Conservation (phyloP, 495 filamentous ascomycete genomes). For the Cercophora scortea region DNA sequence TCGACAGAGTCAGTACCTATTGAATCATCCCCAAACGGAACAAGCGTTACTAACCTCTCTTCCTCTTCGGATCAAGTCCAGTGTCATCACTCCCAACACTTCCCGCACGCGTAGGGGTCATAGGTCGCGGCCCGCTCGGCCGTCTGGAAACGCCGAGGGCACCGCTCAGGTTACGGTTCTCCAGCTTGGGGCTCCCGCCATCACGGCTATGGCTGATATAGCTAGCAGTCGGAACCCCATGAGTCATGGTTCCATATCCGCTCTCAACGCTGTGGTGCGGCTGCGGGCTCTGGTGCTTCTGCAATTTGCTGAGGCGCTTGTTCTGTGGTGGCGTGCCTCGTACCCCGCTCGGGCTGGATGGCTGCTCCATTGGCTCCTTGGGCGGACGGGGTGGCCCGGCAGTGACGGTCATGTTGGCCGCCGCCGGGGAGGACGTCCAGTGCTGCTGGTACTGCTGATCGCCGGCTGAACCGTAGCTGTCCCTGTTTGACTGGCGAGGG, state of each 20-base stretch:
- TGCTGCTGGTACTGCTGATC: constrained; percentile 26
- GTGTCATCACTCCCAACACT: constrained; percentile 14
- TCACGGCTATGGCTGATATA: constrained; percentile 26
- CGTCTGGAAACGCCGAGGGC: constrained; percentile 34
- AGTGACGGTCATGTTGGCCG: constrained; percentile 13
- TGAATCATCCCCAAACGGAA: neutral
- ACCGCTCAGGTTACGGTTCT: constrained; percentile 40
- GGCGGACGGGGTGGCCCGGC: constrained; percentile 40
- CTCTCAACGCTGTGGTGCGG: constrained; percentile 42
- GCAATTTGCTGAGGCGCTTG: constrained; percentile 33
- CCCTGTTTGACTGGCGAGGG: constrained; percentile 30
- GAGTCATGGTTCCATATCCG: constrained; percentile 40
- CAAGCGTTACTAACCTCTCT: constrained; percentile 36
- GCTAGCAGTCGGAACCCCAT: constrained; percentile 28
- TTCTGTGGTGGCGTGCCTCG: constrained; percentile 17
- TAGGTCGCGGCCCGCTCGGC: constrained; percentile 44
- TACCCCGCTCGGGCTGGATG: constrained; percentile 4
- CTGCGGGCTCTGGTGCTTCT: constrained; percentile 30
- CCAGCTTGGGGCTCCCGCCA: constrained; percentile 31
- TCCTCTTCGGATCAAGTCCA: constrained; percentile 31
- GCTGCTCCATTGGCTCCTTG: constrained; percentile 39
- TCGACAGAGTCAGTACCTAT: neutral
- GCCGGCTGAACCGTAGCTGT: constrained; percentile 32
- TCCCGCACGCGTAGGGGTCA: constrained; percentile 35
- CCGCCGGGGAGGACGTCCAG: constrained; percentile 32